Base-by-base conservation (phyloP, 75 land plant species). In the Pseudotsuga menziesii region DNA sequence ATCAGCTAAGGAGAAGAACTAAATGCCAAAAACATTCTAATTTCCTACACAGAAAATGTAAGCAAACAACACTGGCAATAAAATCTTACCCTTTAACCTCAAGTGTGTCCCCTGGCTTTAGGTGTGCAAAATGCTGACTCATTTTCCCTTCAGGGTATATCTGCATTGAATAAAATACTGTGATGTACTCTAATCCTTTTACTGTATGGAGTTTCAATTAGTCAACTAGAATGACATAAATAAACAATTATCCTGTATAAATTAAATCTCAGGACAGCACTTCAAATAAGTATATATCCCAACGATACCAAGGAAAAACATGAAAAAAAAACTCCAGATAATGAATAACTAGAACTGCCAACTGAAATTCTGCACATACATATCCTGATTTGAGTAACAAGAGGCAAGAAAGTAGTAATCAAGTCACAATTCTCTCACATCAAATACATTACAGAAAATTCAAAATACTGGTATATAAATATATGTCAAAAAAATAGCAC, bases 101-200 rank as follows among this genome's bases (percentile, higher is more conserved):
- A 19, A 97, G 74, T 14, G 88, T 85, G 79, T 97, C 98, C 22
- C 99, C 99, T 61, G 98, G 93, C 62, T 88, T 85, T 39, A 97
- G 85, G 54, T 80, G 86, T 56, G 93, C 95, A 75, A 97, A 82
- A 83, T 97, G 98, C 75, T 89, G 91, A 69, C 92, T 97, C 99
- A 97, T 97, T 88, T 92, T 92, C 15, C 98, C 99, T 75, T 97
- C 91, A 20, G 99, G 99, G 79, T 97, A 97, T 23, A 90, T 80
- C 99, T 96, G 84, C 59, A 79, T 29, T 3, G 2, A 32, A 71
- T 72, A 26, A 55, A 6, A 54, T 72, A 48, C 71, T 67, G 35
- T 6, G 36, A 69, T 44, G n/a, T 41, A n/a, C 4, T 39, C 11
- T 69, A 14, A 69, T 17, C n/a, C 2, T 56, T 55, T 9, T 39